These are phyloP conservation scores for Myxozyma geophila DNA, from an alignment of 805 yeast genomes.

Conservation along the genomic window DNA sequence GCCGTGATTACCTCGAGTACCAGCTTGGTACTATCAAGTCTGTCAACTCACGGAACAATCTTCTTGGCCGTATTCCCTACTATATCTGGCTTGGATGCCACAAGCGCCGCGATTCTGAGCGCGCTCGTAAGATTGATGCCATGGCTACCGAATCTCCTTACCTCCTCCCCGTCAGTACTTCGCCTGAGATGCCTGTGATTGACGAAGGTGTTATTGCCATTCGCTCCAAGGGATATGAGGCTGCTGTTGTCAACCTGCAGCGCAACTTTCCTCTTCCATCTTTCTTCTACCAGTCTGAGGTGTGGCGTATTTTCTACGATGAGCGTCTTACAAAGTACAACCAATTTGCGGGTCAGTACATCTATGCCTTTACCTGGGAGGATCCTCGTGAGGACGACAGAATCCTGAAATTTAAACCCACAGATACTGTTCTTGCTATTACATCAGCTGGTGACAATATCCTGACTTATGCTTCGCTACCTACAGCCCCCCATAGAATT, in stretches of 20 bases:
- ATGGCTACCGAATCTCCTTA: conserved; percentile 84
- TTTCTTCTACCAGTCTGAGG: conserved; percentile 73
- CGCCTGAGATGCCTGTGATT: conserved; percentile 27
- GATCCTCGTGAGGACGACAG: conserved; percentile 81
- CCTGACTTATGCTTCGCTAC: conserved; percentile 70
- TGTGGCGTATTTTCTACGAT: conserved; percentile 81
- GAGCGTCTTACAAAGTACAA: conserved; percentile 68
- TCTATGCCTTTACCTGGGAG: conserved; percentile 90
- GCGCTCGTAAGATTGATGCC: conserved; percentile 62
- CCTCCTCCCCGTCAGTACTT: conserved; percentile 45
- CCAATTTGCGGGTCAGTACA: conserved; percentile 78
- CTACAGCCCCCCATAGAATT: conserved; percentile 72
- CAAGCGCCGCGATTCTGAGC: conserved; percentile 57
- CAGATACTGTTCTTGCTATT: conserved; percentile 78
- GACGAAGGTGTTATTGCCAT: conserved; percentile 17
- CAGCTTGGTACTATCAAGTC: conserved; percentile 81
- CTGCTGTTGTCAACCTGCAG: conserved; percentile 64
- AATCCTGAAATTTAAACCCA: conserved; percentile 61
- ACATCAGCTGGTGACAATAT: conserved; percentile 88
- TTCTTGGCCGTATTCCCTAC: conserved; percentile 76
- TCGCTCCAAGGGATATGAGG: conserved; percentile 70
- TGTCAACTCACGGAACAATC: conserved; percentile 65
- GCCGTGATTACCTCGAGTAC: conserved; percentile 83
- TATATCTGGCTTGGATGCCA: conserved; percentile 83
- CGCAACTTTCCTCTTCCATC: conserved; percentile 80